Evolutionary conservation across 352 stramenopile species (phyloP).

Genomic region (Globisporangium alternatum): DNA sequence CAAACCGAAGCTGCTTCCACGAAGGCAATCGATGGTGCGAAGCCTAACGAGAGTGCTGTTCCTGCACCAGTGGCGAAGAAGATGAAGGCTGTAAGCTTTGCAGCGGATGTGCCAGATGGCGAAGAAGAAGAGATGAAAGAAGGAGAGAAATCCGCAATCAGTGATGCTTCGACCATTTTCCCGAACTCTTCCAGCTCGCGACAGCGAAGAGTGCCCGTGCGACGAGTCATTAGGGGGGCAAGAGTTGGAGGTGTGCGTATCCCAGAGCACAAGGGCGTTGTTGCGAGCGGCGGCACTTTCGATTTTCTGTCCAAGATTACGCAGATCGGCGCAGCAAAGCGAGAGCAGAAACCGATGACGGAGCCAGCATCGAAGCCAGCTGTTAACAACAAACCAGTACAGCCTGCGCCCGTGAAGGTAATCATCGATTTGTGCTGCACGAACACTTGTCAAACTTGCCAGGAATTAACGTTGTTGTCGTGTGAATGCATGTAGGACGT

Average conservation of each 20-base stretch:
- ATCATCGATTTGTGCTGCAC: not conserved
- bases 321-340: conserved; percentile 27
- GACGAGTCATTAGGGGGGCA: conserved; percentile 30
- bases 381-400: not conserved
- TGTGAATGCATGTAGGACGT: conserved; percentile 39
- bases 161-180: not conserved
- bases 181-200: conserved; percentile 3
- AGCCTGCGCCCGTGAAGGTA: conserved; percentile 7
- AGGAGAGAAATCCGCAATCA: conserved; percentile 15
- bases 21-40: not conserved
- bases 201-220: conserved; percentile 25
- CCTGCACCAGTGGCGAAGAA: conserved; percentile 21
- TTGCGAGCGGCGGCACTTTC: conserved; percentile 77
- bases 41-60: not conserved
- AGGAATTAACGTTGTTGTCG: not conserved
- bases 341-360: conserved; percentile 14
- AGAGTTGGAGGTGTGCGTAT: conserved; percentile 20
- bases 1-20: not conserved
- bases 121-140: conserved; percentile 25
- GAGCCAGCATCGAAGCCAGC: conserved; percentile 7
- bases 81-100: conserved; percentile 72
- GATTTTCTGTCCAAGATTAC: conserved; percentile 86
- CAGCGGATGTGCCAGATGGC: conserved; percentile 29
- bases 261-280: conserved; percentile 54
- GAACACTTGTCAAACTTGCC: conserved; percentile 4